Conservation (phyloP, 2,329 filamentous ascomycete genomes). For the Neophaeococcomyces mojaviensis region DNA sequence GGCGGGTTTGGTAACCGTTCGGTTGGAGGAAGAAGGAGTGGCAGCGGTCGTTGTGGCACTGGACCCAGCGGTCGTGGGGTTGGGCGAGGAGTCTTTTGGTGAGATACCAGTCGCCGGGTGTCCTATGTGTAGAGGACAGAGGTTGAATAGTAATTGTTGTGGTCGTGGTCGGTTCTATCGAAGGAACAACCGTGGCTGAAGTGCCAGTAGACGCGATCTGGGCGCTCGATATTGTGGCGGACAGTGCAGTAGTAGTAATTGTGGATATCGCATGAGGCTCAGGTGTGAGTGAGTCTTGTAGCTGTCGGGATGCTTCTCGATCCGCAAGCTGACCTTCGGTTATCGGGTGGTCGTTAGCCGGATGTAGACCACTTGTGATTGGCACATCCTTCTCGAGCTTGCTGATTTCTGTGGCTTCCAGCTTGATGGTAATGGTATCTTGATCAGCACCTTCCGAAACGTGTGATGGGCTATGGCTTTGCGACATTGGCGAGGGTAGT, state of each 20-base stretch:
- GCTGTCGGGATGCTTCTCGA: not conserved
- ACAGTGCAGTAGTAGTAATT: slow-evolving; percentile 17
- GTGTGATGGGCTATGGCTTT: slow-evolving; percentile 5
- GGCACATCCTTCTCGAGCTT: slow-evolving; percentile 18
- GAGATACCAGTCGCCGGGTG: slow-evolving; percentile 73
- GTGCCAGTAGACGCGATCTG: not conserved
- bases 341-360: not conserved
- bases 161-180: slow-evolving; percentile 17
- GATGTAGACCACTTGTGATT: not conserved
- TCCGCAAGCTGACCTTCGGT: not conserved
- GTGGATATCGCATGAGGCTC: slow-evolving; percentile 17
- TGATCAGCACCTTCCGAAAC: not conserved
- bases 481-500: slow-evolving; percentile 6
- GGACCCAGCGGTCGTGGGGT: slow-evolving; percentile 73
- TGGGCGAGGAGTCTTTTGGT: slow-evolving; percentile 69
- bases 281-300: not conserved
- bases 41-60: slow-evolving; percentile 67
- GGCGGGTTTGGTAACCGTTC: slow-evolving; percentile 78
- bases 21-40: slow-evolving; percentile 74
- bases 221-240: not conserved
- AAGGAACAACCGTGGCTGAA: slow-evolving; percentile 12
- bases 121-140: slow-evolving; percentile 38
- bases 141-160: slow-evolving; percentile 18
- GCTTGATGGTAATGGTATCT: slow-evolving; percentile 18
- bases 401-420: slow-evolving; percentile 18